Evolutionary conservation across 495 filamentous ascomycete species (phyloP), one percentile per base, ranked within the genome.

Genomic region (Aspergillus hancockii): DNA sequence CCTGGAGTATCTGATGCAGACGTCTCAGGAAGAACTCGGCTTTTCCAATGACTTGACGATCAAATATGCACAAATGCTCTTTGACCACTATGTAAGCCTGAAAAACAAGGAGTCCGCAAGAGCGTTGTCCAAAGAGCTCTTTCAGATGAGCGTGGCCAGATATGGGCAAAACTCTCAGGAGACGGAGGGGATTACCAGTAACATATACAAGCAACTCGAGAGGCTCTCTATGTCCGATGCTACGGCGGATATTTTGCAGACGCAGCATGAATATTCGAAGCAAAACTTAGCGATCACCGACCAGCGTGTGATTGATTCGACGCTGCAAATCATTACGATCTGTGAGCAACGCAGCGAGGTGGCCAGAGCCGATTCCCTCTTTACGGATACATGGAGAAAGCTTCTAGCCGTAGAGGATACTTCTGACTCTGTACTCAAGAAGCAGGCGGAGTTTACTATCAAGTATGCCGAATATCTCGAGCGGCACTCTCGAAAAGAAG

Each of bases 281-380:
- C 18, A 23, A n/a, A 47, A 23, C 19, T 22, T 47, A 9, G 19
- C 19, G 13, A 47, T 47, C 18, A 23, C 43, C 18, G 43, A 47
- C 21, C 43, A 47, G 43, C 43, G 43, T 23, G 23, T 23, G 21
- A 47, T 47, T 23, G 43, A 47, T 23, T 47, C 43, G 43, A 47
- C 43, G 19, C 16, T 47, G 13, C 43, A 22, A 3, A 47, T 47
- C 19, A 23, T 22, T 3, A 10, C 7, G 10, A 23, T 23, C 21
- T 47, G 13, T 10, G 43, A 47, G 21, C 6, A 47, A 14, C 8
- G 21, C 13, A 19, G 43, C 19, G 43, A 47, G 8, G 13, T 7
- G 1, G 23, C 43, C 3, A 22, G 5, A 23, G 43, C 19, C 8
- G 43, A 47, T 47, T 8, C 18, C 19, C 19, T 47, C 21, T 47